These are phyloP conservation scores for Thraustochytrium striatum DNA, from an alignment of 352 stramenopile genomes.

Conservation along the genomic window DNA sequence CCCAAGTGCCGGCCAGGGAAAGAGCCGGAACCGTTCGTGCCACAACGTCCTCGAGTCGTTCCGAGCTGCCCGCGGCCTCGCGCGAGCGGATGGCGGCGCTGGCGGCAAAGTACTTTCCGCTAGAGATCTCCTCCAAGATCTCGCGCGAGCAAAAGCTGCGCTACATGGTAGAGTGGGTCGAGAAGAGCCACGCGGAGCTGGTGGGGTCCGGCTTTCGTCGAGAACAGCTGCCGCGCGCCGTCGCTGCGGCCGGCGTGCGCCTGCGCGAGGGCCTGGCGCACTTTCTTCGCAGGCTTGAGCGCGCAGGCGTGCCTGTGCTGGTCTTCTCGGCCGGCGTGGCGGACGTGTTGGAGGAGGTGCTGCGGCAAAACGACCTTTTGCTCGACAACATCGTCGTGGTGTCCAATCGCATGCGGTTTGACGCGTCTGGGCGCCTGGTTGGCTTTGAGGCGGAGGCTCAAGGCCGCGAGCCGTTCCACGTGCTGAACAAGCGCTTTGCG, in stretches of 20 bases:
- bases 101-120: conserved; percentile 50
- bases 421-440: conserved; percentile 12
- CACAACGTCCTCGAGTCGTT: conserved; percentile 48
- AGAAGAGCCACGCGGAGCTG: conserved; percentile 49
- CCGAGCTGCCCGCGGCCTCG: conserved; percentile 33
- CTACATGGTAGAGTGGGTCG: conserved; percentile 52
- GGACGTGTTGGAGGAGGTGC: conserved; percentile 47
- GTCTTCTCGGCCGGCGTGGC: conserved; percentile 53
- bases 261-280: conserved; percentile 36
- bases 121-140: conserved; percentile 46
- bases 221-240: conserved; percentile 44
- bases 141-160: conserved; percentile 40
- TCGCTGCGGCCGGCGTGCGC: conserved; percentile 12
- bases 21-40: too few species aligned
- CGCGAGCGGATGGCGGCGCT: conserved; percentile 38
- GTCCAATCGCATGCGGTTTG: conserved; percentile 50
- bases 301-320: conserved; percentile 48
- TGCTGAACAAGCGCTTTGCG: conserved; percentile 51
- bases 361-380: conserved; percentile 13
- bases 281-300: conserved; percentile 20
- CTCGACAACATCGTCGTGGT: conserved; percentile 31
- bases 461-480: conserved; percentile 51
- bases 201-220: conserved; percentile 41
- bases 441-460: conserved; percentile 47
- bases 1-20: too few species aligned